Percentiles rank a stretch among this genome's conserved stretches.
phyloP scores from a whole-genome alignment of 352 stramenopile species.

The Globisporangium alternatum region DNA sequence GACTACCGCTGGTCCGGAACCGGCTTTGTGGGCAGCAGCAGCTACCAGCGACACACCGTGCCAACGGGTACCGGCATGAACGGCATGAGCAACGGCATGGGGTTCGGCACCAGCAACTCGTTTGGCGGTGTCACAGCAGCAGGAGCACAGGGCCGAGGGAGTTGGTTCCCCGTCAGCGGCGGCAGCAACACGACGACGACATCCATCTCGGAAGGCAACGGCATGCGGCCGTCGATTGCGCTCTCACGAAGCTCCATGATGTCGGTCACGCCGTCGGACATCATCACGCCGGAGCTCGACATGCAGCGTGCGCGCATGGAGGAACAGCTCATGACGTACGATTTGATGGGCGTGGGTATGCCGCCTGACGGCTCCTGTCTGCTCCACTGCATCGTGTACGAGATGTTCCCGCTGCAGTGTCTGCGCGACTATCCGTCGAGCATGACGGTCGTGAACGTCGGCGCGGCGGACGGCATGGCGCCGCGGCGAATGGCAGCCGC shows the following conservation, averaged over 20 bases:
- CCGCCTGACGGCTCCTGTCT: slow-evolving; percentile 77
- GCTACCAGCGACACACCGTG: slow-evolving; percentile 46
- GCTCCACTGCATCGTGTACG: slow-evolving; percentile 82
- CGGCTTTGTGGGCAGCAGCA: slow-evolving; percentile 66
- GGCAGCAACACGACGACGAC: neutral
- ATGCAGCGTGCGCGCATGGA: slow-evolving; percentile 80
- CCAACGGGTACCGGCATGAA: slow-evolving; percentile 1
- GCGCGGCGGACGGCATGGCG: slow-evolving; percentile 71
- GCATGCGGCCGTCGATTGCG: slow-evolving; percentile 33
- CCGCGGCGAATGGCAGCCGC: slow-evolving; percentile 64
- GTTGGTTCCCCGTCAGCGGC: slow-evolving; percentile 55
- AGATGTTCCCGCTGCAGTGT: slow-evolving; percentile 82
- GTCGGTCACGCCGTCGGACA: slow-evolving; percentile 56
- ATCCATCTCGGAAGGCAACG: slow-evolving; percentile 10
- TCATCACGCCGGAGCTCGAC: slow-evolving; percentile 70
- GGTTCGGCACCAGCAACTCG: slow-evolving; percentile 25
- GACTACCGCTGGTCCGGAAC: slow-evolving; percentile 85
- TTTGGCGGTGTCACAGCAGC: slow-evolving; percentile 29
- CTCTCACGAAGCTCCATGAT: slow-evolving; percentile 43
- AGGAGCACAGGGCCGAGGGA: slow-evolving; percentile 31
- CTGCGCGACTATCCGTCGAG: slow-evolving; percentile 62
- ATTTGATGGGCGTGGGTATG: slow-evolving; percentile 75
- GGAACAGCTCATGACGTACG: slow-evolving; percentile 52
- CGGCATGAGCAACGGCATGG: neutral
- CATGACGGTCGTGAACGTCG: slow-evolving; percentile 82